Conservation (phyloP, 2,329 filamentous ascomycete species). For the Neonectria magnoliae region DNA sequence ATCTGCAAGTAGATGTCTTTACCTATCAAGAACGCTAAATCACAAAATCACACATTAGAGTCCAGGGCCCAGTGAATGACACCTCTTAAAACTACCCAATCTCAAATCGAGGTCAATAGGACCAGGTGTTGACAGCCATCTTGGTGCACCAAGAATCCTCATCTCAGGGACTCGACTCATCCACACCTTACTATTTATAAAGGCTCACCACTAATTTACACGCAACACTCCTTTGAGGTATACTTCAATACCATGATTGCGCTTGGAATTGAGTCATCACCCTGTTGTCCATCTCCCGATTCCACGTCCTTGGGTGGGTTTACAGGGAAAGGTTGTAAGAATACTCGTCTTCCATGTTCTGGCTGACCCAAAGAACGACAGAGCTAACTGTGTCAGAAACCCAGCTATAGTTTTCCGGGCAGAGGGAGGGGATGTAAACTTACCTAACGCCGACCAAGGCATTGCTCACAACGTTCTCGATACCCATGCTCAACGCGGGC, state of each 20-base stretch:
- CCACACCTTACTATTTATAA: neutral
- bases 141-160: neutral
- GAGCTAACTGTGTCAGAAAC: slow-evolving; percentile 54
- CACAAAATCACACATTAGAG: slow-evolving; percentile 8
- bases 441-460: slow-evolving; percentile 69
- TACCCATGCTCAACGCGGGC: slow-evolving; percentile 71
- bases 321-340: slow-evolving; percentile 73
- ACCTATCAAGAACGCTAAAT: slow-evolving; percentile 24
- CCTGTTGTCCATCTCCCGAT: slow-evolving; percentile 9
- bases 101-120: neutral
- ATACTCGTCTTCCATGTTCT: slow-evolving; percentile 80
- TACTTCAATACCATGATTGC: slow-evolving; percentile 16
- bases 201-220: slow-evolving; percentile 33
- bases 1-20: slow-evolving; percentile 6
- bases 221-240: neutral
- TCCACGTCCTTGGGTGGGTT: slow-evolving; percentile 24
- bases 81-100: slow-evolving; percentile 1
- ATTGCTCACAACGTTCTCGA: slow-evolving; percentile 74
- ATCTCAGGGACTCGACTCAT: slow-evolving; percentile 17
- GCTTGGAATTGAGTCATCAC: neutral
- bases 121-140: slow-evolving; percentile 1
- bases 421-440: slow-evolving; percentile 34
- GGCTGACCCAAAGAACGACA: slow-evolving; percentile 73
- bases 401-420: neutral
- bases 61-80: neutral